phyloP scores from a whole-genome alignment of 2,329 filamentous ascomycete species.

The Trichoderma citrinoviride region DNA sequence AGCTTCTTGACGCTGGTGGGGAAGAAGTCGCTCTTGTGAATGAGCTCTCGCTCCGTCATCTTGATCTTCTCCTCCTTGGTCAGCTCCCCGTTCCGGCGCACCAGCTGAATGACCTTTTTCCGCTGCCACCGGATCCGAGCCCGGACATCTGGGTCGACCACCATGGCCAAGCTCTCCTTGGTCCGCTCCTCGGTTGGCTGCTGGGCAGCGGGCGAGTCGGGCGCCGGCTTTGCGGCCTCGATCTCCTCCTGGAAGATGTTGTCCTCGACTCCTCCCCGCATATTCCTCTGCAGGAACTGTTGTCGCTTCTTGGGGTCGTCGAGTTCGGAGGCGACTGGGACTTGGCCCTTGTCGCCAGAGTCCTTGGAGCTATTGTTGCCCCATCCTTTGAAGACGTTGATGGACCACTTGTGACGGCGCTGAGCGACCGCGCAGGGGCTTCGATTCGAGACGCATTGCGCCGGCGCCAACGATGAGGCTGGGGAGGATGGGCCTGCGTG shows the following conservation, averaged over 20 bases:
- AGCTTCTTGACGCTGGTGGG: conserved; percentile 93
- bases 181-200: conserved; percentile 39
- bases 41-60: conserved; percentile 56
- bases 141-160: conserved; percentile 72
- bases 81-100: conserved; percentile 56
- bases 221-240: conserved; percentile 35
- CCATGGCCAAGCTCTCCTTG: conserved; percentile 55
- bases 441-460: background rate
- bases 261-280: conserved; percentile 47
- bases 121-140: conserved; percentile 73
- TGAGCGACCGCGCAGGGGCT: conserved; percentile 28
- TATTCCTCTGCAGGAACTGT: conserved; percentile 41
- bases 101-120: conserved; percentile 76
- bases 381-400: conserved; percentile 42
- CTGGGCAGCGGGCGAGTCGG: conserved; percentile 28
- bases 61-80: conserved; percentile 64
- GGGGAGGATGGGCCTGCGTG: conserved; percentile 6
- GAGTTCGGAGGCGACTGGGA: conserved; percentile 35
- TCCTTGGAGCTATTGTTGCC: conserved; percentile 33
- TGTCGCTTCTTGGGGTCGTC: conserved; percentile 44
- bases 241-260: conserved; percentile 64
- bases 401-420: conserved; percentile 45
- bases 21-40: conserved; percentile 65
- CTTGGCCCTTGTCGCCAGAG: conserved; percentile 27
- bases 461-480: background rate